Percentiles rank a stretch among this genome's conserved stretches.
These are phyloP conservation scores for Erythrophleum fordii DNA, from an alignment of 306 rosid genomes.

Conservation along the genomic window DNA sequence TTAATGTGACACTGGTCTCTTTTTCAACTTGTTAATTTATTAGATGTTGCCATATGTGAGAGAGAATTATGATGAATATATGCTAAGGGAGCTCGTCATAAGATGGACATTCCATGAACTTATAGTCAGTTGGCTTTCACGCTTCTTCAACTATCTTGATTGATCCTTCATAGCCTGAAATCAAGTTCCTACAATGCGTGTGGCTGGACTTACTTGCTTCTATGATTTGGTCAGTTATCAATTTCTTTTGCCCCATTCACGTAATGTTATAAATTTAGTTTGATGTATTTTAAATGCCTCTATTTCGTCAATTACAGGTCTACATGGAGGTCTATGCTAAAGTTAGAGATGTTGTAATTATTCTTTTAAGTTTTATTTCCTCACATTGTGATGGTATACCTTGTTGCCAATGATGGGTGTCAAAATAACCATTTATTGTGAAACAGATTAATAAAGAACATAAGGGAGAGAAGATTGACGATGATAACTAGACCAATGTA, in stretches of 20 bases:
- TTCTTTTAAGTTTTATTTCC: slow-evolving; percentile 53
- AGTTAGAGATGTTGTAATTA: slow-evolving; percentile 68
- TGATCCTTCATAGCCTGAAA: slow-evolving; percentile 52
- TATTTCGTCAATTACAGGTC: too few species aligned
- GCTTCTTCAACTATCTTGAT: too few species aligned
- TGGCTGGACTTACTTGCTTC: slow-evolving; percentile 62
- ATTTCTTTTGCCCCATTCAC: too few species aligned
- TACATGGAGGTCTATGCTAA: too few species aligned
- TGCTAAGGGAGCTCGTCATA: slow-evolving; percentile 68
- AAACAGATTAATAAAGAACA: slow-evolving; percentile 79
- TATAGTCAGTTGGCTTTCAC: slow-evolving; percentile 64
- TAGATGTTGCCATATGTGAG: slow-evolving; percentile 69
- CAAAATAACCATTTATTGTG: slow-evolving; percentile 33
- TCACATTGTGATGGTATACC: slow-evolving; percentile 1
- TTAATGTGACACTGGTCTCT: background rate
- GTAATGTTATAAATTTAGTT: too few species aligned
- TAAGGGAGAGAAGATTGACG: slow-evolving; percentile 84
- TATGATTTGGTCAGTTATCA: slow-evolving; percentile 58
- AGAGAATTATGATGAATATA: slow-evolving; percentile 70
- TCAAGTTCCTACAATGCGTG: slow-evolving; percentile 50
- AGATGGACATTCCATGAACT: slow-evolving; percentile 66
- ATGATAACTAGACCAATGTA: too few species aligned
- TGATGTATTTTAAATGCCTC: too few species aligned
- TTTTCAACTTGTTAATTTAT: background rate
- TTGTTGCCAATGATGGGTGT: background rate